Conservation (phyloP, 441 rosid genomes). For the Syzygium syzygioides region DNA sequence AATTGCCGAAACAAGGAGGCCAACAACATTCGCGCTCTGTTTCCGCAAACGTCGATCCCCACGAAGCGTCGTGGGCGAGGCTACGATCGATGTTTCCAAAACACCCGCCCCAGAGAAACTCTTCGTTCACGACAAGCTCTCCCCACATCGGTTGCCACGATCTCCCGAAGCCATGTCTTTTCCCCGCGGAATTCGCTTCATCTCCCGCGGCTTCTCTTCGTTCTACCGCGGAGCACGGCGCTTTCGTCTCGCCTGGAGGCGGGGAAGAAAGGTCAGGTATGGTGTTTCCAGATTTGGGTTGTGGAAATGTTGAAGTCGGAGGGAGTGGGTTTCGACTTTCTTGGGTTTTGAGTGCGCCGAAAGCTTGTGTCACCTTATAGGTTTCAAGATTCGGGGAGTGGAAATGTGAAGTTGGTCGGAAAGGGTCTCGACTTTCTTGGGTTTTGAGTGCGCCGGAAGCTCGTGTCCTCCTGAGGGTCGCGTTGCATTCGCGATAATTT, state of each 20-base stretch:
- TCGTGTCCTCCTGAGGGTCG: neutral
- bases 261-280: neutral
- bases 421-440: neutral
- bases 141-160: neutral
- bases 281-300: neutral
- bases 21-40: neutral
- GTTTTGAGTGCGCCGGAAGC: neutral
- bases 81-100: neutral
- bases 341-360: neutral
- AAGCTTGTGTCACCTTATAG: neutral
- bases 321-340: neutral
- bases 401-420: neutral
- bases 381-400: neutral
- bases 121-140: neutral
- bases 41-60: neutral
- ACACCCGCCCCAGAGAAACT: neutral
- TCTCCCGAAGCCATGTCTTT: neutral
- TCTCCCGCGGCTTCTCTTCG: neutral
- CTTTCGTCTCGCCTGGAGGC: neutral
- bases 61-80: neutral
- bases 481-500: neutral
- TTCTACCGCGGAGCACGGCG: neutral
- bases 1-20: neutral
- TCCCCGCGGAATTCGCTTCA: neutral
- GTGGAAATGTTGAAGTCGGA: neutral